These are phyloP conservation scores for Kalanchoe fedtschenkoi DNA, from an alignment of 164 flowering plant species.

Conservation along the genomic window DNA sequence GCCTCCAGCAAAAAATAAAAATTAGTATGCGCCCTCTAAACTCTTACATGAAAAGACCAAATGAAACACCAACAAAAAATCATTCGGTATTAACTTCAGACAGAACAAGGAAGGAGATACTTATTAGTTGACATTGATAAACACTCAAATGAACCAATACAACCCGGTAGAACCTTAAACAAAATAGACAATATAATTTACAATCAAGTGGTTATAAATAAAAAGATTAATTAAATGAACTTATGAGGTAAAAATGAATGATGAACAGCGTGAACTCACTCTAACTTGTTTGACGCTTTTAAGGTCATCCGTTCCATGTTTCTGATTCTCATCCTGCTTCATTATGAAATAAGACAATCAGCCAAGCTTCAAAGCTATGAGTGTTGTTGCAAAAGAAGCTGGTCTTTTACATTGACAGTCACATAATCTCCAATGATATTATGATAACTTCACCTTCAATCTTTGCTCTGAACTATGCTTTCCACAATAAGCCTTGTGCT, in stretches of 20 bases:
- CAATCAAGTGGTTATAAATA: neutral
- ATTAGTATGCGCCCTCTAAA: too few relatives aligned
- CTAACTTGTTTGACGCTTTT: conserved; percentile 66
- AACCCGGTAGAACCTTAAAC: neutral
- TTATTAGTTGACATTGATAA: too few relatives aligned
- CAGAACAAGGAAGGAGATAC: too few relatives aligned
- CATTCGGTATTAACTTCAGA: too few relatives aligned
- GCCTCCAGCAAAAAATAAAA: neutral
- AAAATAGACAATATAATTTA: neutral
- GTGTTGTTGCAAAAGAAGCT: neutral
- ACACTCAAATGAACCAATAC: neutral
- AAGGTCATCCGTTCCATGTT: conserved; percentile 65
- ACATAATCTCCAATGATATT: neutral
- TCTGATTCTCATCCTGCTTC: conserved; percentile 58
- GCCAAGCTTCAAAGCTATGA: neutral
- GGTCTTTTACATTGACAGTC: neutral
- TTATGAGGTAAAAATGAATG: neutral
- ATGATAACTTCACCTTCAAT: conserved; percentile 49
- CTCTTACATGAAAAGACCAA: too few relatives aligned
- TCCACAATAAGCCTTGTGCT: conserved; percentile 86
- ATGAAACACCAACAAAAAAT: too few relatives aligned
- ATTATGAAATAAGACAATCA: neutral
- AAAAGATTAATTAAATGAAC: neutral
- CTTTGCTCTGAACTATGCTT: conserved; percentile 81
- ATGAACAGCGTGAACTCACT: conserved; percentile 30